Conservation (phyloP, 495 filamentous ascomycete genomes). For the Penicillium argentinense region DNA sequence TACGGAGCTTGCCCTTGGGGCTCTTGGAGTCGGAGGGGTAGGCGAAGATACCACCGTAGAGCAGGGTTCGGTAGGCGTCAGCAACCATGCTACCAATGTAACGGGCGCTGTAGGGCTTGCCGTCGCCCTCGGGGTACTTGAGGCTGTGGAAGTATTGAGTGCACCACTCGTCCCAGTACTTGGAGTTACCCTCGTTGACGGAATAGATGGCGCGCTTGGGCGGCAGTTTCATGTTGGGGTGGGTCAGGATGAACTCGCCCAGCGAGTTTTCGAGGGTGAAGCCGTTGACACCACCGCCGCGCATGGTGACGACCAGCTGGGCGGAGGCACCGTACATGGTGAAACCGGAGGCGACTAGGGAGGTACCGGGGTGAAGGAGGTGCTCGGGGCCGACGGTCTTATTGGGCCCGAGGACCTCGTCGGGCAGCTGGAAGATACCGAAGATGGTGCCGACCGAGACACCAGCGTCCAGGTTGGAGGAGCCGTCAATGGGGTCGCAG, state of each 20-base stretch:
- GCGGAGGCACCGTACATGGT: conserved; percentile 99
- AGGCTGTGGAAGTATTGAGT: conserved; percentile 86
- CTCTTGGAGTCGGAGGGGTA: conserved; percentile 98
- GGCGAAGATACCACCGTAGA: conserved; percentile 96
- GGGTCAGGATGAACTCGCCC: conserved; percentile 97
- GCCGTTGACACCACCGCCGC: conserved; percentile 87
- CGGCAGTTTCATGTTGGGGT: conserved; percentile 90
- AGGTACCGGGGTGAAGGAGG: conserved; percentile 81
- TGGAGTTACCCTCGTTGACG: conserved; percentile 95
- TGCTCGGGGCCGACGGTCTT: conserved; percentile 72
- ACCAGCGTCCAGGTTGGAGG: conserved; percentile 95
- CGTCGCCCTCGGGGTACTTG: conserved; percentile 69
- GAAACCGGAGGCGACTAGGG: conserved; percentile 91
- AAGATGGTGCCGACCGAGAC: conserved; percentile 99
- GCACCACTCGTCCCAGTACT: conserved; percentile 90
- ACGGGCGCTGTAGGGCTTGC: conserved; percentile 90
- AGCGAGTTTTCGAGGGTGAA: conserved; percentile 96
- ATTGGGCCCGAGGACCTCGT: conserved; percentile 58
- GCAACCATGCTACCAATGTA: conserved; percentile 99
- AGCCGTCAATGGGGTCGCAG: conserved; percentile 97
- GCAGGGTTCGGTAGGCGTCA: conserved; percentile 91
- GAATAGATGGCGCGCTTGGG: conserved; percentile 85
- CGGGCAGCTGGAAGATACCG: conserved; percentile 83
- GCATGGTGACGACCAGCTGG: conserved; percentile 96
- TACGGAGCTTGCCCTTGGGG: conserved; percentile 95